A percentile compares a stretch with the other conserved stretches of the same genome.
These are phyloP conservation scores for Cladophialophora immunda DNA, from an alignment of 2,329 filamentous ascomycete species.

Conservation along the genomic window DNA sequence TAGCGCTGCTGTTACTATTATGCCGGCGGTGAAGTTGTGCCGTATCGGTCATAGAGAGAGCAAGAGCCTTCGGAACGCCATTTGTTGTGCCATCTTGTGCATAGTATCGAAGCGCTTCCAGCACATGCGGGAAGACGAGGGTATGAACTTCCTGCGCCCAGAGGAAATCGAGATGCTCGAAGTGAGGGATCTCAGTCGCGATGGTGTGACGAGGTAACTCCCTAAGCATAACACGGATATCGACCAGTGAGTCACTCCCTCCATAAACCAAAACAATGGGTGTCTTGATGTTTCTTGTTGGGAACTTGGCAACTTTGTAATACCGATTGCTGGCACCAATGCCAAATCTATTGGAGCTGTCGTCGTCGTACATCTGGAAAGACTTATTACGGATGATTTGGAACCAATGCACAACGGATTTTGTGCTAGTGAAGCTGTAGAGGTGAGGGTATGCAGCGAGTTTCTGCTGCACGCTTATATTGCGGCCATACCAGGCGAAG, in stretches of 20 bases:
- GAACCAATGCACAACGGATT: constrained; percentile 98
- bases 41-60: constrained; percentile 36
- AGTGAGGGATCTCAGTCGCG: constrained; percentile 86
- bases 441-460: constrained; percentile 94
- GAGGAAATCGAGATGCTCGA: constrained; percentile 95
- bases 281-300: constrained; percentile 95
- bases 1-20: constrained; percentile 30
- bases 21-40: constrained; percentile 35
- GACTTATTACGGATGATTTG: constrained; percentile 96
- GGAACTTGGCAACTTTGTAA: constrained; percentile 95
- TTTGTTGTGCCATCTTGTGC: constrained; percentile 41
- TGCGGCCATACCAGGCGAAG: constrained; percentile 87
- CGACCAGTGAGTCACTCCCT: constrained; percentile 90
- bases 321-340: constrained; percentile 79
- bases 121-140: constrained; percentile 89
- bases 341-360: constrained; percentile 79
- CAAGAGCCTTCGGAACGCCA: constrained; percentile 34
- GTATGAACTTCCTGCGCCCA: constrained; percentile 88
- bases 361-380: constrained; percentile 99
- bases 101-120: constrained; percentile 82
- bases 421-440: constrained; percentile 96
- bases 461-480: constrained; percentile 88
- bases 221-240: constrained; percentile 90
- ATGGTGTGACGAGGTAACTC: constrained; percentile 86
- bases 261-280: constrained; percentile 94